Evolutionary conservation across 768 basidiomycete species (phyloP).

Genomic region (Chlorophyllum brunneum): DNA sequence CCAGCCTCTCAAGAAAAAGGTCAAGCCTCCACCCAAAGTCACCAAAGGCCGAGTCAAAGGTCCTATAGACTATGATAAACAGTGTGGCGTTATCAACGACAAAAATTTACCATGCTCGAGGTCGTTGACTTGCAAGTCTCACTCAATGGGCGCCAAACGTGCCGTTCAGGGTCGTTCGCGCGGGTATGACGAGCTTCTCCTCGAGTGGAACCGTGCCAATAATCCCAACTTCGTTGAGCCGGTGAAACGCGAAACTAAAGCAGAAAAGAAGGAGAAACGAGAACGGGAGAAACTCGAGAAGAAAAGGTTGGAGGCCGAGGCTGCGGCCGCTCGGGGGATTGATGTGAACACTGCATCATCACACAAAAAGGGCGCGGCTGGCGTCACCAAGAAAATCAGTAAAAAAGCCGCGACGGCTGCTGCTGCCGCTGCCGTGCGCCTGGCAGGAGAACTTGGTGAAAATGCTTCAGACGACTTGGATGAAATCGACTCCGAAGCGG

Average conservation of each 20-base stretch:
- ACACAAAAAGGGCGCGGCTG: constrained; percentile 39
- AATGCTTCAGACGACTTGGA: constrained; percentile 69
- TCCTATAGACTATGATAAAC: constrained; percentile 86
- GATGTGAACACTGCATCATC: constrained; percentile 42
- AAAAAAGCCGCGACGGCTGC: constrained; percentile 65
- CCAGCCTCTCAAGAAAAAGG: constrained; percentile 75
- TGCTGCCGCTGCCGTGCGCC: constrained; percentile 43
- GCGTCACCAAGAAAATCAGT: constrained; percentile 51
- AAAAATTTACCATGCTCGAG: constrained; percentile 90
- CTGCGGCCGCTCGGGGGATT: constrained; percentile 53
- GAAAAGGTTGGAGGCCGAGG: constrained; percentile 68
- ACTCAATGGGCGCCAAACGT: constrained; percentile 95
- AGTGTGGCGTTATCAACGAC: constrained; percentile 97
- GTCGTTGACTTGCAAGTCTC: constrained; percentile 96
- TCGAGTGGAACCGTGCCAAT: constrained; percentile 88
- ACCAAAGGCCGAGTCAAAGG: constrained; percentile 80
- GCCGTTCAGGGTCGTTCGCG: constrained; percentile 84
- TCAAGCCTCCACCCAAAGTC: constrained; percentile 61
- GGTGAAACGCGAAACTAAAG: constrained; percentile 81
- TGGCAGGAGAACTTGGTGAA: constrained; percentile 48
- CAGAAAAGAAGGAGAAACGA: constrained; percentile 82
- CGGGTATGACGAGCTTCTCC: constrained; percentile 78
- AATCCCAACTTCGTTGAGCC: constrained; percentile 89
- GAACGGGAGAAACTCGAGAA: constrained; percentile 81
- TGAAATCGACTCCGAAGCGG: constrained; percentile 81